Evolutionary conservation across 106 monocot genomes (phyloP).

Genomic region (Acorus gramineus): DNA sequence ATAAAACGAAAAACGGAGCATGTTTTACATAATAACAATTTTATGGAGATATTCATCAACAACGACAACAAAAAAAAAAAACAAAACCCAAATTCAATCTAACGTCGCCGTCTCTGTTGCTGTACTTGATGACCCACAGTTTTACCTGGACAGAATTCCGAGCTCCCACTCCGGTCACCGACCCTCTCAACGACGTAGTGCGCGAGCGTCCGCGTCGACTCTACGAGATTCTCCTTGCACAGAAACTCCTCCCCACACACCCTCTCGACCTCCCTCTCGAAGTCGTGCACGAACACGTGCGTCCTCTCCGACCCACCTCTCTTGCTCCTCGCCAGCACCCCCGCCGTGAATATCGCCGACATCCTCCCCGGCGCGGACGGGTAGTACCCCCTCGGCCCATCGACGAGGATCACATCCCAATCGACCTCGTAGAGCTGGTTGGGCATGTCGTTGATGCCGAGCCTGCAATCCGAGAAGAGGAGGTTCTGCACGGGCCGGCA

Average conservation of each 20-base stretch:
- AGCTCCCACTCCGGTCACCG: no score
- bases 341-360: constrained; percentile 79
- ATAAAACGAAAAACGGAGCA: no score
- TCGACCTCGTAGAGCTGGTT: constrained; percentile 80
- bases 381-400: constrained; percentile 74
- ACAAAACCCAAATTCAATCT: no score
- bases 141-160: no score
- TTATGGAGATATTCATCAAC: no score
- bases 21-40: no score
- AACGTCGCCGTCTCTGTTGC: no score
- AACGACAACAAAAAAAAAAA: no score
- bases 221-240: constrained; percentile 57
- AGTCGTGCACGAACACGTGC: constrained; percentile 77
- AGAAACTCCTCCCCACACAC: constrained; percentile 64
- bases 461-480: constrained; percentile 75
- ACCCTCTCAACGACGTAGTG: constrained; percentile 42
- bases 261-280: constrained; percentile 64
- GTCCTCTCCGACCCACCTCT: constrained; percentile 6
- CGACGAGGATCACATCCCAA: constrained; percentile 83
- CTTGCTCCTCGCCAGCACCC: constrained; percentile 60
- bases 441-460: constrained; percentile 80
- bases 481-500: constrained; percentile 86
- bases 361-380: constrained; percentile 60
- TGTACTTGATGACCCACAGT: no score
- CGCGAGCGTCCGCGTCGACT: constrained; percentile 31